Percentiles rank a stretch among this genome's conserved stretches.
phyloP scores from a whole-genome alignment of 306 rosid species.

The Potentilla sterilis region DNA sequence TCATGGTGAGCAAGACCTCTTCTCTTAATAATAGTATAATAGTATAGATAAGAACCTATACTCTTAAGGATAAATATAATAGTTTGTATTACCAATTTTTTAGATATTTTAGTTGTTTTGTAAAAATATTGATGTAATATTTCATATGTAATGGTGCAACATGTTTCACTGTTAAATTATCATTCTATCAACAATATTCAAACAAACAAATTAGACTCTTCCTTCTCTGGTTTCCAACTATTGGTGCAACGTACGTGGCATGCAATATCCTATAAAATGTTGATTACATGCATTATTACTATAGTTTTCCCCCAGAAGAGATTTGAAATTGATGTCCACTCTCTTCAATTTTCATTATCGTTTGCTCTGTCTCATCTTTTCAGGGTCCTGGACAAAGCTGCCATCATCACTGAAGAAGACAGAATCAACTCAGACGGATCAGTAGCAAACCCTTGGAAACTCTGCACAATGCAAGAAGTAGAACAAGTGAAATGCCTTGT shows the following conservation, averaged over 20 bases:
- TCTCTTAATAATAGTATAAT: no score
- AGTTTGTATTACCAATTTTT: no score
- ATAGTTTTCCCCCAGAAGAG: neutral
- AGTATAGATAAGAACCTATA: no score
- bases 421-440: constrained; percentile 32
- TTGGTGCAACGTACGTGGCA: neutral
- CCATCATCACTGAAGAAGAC: constrained; percentile 28
- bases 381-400: constrained; percentile 44
- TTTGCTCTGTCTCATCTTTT: neutral
- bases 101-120: no score
- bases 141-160: no score
- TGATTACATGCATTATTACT: neutral
- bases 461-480: constrained; percentile 38
- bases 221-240: neutral
- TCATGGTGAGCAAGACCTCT: no score
- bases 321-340: neutral
- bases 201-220: neutral
- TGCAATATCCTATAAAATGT: neutral
- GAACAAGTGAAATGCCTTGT: constrained; percentile 37
- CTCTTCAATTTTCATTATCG: neutral
- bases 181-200: neutral
- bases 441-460: constrained; percentile 34
- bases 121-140: no score
- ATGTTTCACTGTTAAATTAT: neutral
- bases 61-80: no score